Evolutionary conservation across 1,284 basidiomycete genomes (phyloP).

Genomic region (Albatrellus sp.): DNA sequence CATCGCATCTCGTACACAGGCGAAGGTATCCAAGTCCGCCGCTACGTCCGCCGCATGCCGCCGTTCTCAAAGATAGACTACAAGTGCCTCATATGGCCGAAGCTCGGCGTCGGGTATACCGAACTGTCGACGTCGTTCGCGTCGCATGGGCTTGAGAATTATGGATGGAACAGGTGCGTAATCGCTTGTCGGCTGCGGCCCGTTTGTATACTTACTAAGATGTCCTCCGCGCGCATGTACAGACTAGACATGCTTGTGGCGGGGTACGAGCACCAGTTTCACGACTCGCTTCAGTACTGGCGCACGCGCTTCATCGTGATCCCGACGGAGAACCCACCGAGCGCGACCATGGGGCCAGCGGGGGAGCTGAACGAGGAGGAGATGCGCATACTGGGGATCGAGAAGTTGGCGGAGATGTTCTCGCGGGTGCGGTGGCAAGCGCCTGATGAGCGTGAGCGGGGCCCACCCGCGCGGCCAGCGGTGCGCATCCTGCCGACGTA

Average conservation of each 20-base stretch:
- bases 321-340: constrained; percentile 60
- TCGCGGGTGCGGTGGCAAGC: constrained; percentile 68
- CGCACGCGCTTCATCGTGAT: constrained; percentile 92
- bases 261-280: constrained; percentile 74
- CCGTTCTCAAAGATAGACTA: constrained; percentile 60
- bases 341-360: constrained; percentile 39
- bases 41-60: constrained; percentile 73
- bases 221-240: neutral
- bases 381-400: constrained; percentile 78
- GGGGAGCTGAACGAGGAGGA: constrained; percentile 83
- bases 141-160: constrained; percentile 69
- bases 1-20: constrained; percentile 84
- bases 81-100: constrained; percentile 88
- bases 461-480: constrained; percentile 28
- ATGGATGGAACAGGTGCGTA: constrained; percentile 69
- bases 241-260: constrained; percentile 77
- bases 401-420: constrained; percentile 85
- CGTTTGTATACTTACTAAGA: neutral
- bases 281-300: constrained; percentile 83
- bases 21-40: constrained; percentile 78
- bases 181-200: neutral
- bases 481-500: constrained; percentile 72
- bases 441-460: constrained; percentile 38
- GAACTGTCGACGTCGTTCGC: constrained; percentile 68
- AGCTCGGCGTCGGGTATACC: constrained; percentile 78